Percentiles rank a stretch among this genome's conserved stretches.
Conservation (phyloP, 768 basidiomycete genomes). For the Baorangia bicolor region DNA sequence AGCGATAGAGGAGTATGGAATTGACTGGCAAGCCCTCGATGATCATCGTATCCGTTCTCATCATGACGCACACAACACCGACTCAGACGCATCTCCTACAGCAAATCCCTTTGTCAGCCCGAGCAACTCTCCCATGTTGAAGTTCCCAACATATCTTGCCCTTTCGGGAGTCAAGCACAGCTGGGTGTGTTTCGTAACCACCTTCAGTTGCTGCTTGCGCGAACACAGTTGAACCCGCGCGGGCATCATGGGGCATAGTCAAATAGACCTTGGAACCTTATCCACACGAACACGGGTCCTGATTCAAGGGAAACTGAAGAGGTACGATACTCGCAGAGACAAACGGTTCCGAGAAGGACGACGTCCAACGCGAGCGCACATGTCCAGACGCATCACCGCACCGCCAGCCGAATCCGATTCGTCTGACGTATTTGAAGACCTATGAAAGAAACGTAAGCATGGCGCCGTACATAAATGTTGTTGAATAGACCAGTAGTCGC, state of each 20-base stretch:
- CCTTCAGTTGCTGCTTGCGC: too few species aligned
- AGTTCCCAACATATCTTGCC: too few species aligned
- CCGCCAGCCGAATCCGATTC: not conserved
- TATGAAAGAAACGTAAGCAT: not conserved
- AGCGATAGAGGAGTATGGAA: too few species aligned
- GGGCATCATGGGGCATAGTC: not conserved
- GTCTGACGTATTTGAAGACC: not conserved
- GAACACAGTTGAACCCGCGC: too few species aligned
- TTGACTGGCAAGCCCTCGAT: too few species aligned
- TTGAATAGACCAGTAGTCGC: not conserved
- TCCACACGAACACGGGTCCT: not conserved
- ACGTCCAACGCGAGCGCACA: not conserved
- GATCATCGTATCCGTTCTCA: too few species aligned
- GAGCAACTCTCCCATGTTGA: too few species aligned
- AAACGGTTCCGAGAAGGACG: not conserved
- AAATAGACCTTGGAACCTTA: not conserved
- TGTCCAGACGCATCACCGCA: not conserved
- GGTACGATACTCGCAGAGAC: not conserved
- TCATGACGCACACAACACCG: too few species aligned
- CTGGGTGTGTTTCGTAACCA: too few species aligned
- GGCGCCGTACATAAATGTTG: not conserved
- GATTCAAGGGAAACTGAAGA: not conserved
- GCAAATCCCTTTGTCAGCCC: too few species aligned
- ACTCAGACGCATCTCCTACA: too few species aligned
- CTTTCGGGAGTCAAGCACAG: too few species aligned